Percentiles rank a stretch among this genome's conserved stretches.
Evolutionary conservation across 139 green algal genomes (phyloP).

Genomic region (Marvania coccoides): DNA sequence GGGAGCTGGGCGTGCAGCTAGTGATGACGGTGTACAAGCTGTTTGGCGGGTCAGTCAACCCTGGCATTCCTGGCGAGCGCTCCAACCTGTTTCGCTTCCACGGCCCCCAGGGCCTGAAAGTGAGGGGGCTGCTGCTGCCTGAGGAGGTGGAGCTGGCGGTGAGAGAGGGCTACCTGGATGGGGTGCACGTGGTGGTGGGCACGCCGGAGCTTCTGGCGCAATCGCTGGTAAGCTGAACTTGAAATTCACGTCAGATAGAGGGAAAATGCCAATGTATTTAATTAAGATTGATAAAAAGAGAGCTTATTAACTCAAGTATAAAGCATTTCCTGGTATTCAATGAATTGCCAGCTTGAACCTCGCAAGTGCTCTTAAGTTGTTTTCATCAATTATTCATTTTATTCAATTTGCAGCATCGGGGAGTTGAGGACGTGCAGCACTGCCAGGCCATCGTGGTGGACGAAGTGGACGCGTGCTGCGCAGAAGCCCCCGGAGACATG

Average conservation of each 20-base stretch:
- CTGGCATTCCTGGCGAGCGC: constrained; percentile 49
- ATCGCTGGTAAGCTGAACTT: not conserved
- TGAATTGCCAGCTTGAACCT: not conserved
- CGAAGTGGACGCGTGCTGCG: constrained; percentile 49
- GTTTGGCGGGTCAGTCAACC: constrained; percentile 62
- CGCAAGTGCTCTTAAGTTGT: not conserved
- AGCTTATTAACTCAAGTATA: too few relatives aligned
- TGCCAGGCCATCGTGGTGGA: constrained; percentile 33
- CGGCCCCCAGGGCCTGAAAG: constrained; percentile 64
- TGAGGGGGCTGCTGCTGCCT: constrained; percentile 68
- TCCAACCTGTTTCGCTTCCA: constrained; percentile 81
- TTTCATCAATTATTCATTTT: not conserved
- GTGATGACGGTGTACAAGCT: constrained; percentile 68
- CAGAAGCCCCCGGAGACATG: constrained; percentile 37
- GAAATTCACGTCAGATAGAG: too few relatives aligned
- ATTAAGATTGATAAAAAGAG: too few relatives aligned
- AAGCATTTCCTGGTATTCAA: too few relatives aligned
- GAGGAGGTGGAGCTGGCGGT: constrained; percentile 53
- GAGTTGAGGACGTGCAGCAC: constrained; percentile 5
- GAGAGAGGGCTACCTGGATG: constrained; percentile 35
- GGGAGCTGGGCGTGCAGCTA: constrained; percentile 84
- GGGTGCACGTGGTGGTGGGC: constrained; percentile 66
- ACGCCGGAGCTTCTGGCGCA: constrained; percentile 50
- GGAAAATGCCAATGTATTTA: too few relatives aligned
- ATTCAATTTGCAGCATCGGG: not conserved